Evolutionary conservation across 345 rosid species (phyloP).

Genomic region (Orychophragmus violaceus): DNA sequence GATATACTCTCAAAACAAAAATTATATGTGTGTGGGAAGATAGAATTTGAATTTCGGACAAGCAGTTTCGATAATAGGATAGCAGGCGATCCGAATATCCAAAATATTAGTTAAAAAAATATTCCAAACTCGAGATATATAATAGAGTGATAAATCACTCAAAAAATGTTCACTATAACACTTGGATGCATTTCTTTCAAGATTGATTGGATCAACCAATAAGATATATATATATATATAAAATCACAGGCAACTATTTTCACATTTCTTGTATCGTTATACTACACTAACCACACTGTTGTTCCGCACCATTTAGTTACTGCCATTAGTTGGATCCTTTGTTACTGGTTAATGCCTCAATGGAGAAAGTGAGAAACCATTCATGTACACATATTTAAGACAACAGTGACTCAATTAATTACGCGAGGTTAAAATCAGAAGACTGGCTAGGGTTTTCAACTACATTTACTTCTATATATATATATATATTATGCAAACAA

Average conservation of each 20-base stretch:
- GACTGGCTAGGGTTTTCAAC: background rate
- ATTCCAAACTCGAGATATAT: too few relatives aligned
- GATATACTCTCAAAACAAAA: too few relatives aligned
- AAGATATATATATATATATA: too few relatives aligned
- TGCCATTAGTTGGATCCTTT: background rate
- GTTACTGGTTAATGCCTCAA: background rate
- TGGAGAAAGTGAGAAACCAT: background rate
- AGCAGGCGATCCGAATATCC: too few relatives aligned
- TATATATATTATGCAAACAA: background rate
- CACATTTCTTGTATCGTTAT: background rate
- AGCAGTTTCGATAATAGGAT: too few relatives aligned
- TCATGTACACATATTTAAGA: background rate
- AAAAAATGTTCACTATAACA: too few relatives aligned
- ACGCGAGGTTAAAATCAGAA: background rate
- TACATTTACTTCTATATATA: background rate
- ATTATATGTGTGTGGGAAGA: too few relatives aligned
- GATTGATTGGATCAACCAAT: too few relatives aligned
- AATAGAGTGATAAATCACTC: too few relatives aligned
- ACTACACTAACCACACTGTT: background rate
- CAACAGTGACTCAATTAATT: constrained; percentile 3
- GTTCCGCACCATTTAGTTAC: background rate
- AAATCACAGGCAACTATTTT: background rate
- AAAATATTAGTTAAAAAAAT: too few relatives aligned
- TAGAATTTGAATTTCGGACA: too few relatives aligned
- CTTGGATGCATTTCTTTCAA: too few relatives aligned